Conservation (phyloP, 2,329 filamentous ascomycete species). For the Harringtonia lauricola region DNA sequence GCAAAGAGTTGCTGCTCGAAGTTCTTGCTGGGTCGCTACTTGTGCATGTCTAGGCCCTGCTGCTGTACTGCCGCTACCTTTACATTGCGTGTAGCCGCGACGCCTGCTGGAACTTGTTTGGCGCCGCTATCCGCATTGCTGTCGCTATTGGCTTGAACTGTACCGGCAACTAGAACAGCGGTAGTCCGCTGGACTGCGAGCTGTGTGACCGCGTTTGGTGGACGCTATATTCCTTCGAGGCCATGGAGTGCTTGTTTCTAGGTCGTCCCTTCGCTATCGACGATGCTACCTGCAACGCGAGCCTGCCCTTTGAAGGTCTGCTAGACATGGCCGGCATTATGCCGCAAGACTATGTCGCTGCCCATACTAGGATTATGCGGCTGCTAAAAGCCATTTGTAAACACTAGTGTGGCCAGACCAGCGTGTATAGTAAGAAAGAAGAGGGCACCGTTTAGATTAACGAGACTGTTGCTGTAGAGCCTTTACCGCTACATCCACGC, state of each 20-base stretch:
- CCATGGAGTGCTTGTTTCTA: slow-evolving; percentile 17
- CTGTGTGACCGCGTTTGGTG: slow-evolving; percentile 18
- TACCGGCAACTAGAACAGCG: neutral
- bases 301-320: slow-evolving; percentile 13
- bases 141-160: slow-evolving; percentile 1
- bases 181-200: slow-evolving; percentile 18
- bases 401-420: too few relatives aligned
- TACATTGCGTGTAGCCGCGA: slow-evolving; percentile 1
- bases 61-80: slow-evolving; percentile 2
- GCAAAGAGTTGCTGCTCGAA: slow-evolving; percentile 1
- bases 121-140: neutral
- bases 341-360: slow-evolving; percentile 1
- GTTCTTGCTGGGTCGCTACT: slow-evolving; percentile 3
- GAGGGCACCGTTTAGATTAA: too few relatives aligned
- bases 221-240: slow-evolving; percentile 18
- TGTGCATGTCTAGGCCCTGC: slow-evolving; percentile 1
- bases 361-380: too few relatives aligned
- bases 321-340: slow-evolving; percentile 12
- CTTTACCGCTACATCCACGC: too few relatives aligned
- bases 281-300: slow-evolving; percentile 16
- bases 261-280: slow-evolving; percentile 17
- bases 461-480: too few relatives aligned
- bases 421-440: too few relatives aligned
- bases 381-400: too few relatives aligned
- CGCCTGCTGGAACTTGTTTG: slow-evolving; percentile 2